Percentiles rank a stretch among this genome's conserved stretches.
phyloP scores from a whole-genome alignment of 805 yeast species.

The Wickerhamiella sergipiensis region DNA sequence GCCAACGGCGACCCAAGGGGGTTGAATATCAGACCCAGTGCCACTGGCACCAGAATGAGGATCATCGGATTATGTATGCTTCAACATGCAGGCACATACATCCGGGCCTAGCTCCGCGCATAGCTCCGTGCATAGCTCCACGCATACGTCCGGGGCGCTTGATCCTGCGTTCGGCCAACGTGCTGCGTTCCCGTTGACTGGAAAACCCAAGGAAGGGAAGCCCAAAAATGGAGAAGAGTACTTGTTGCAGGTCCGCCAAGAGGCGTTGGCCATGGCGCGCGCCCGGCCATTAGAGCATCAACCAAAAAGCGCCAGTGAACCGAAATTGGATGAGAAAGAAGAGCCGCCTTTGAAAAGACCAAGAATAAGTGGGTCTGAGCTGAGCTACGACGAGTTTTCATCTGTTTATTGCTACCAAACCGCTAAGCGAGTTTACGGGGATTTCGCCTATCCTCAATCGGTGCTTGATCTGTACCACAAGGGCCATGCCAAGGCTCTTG shows the following conservation, averaged over 20 bases:
- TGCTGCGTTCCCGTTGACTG: conserved; percentile 16
- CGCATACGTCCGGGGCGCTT: conserved; percentile 15
- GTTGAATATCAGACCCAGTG: conserved; percentile 9
- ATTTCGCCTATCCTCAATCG: background rate
- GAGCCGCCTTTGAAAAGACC: background rate
- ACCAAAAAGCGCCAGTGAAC: no score
- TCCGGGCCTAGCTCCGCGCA: background rate
- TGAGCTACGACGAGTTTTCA: conserved; percentile 8
- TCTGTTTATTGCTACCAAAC: background rate
- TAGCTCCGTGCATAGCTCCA: conserved; percentile 5
- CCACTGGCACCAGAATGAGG: conserved; percentile 8
- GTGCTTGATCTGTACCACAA: background rate
- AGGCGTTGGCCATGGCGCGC: conserved; percentile 5
- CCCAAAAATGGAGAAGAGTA: conserved; percentile 6
- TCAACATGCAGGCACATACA: background rate
- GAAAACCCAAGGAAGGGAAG: background rate
- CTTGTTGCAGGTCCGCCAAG: conserved; percentile 9
- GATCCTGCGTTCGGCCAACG: conserved; percentile 20
- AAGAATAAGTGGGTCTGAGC: background rate
- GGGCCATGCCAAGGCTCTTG: background rate
- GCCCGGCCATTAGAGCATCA: no score
- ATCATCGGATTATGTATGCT: background rate
- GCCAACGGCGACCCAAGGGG: conserved; percentile 10
- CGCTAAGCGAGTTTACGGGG: conserved; percentile 1
- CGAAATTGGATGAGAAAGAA: background rate